Conservation (phyloP, 2,329 filamentous ascomycete genomes). For the Fusarium chuoi region DNA sequence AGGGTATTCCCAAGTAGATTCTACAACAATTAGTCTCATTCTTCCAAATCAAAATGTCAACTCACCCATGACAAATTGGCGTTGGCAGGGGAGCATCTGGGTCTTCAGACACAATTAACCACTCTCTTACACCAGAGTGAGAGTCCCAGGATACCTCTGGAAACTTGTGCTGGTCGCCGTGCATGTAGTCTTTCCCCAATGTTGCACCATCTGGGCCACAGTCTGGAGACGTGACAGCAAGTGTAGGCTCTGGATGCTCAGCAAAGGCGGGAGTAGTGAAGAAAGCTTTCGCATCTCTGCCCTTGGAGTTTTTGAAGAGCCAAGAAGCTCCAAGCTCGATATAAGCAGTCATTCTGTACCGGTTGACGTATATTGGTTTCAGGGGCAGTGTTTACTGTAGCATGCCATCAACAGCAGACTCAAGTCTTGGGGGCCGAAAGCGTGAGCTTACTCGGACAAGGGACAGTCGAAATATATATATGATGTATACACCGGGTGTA, state of each 20-base stretch:
- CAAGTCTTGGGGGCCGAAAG: background rate
- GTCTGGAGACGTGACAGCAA: slow-evolving; percentile 53
- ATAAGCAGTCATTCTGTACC: slow-evolving; percentile 41
- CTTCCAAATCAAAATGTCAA: background rate
- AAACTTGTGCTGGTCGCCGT: slow-evolving; percentile 52
- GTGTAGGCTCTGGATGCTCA: slow-evolving; percentile 48
- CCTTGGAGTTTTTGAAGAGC: slow-evolving; percentile 52
- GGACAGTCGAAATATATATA: background rate
- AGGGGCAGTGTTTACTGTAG: background rate
- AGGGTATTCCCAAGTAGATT: slow-evolving; percentile 39
- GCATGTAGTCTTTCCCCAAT: slow-evolving; percentile 52
- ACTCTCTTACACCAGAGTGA: slow-evolving; percentile 53
- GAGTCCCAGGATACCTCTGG: slow-evolving; percentile 55
- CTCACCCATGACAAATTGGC: slow-evolving; percentile 58
- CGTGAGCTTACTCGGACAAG: background rate
- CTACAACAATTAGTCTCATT: slow-evolving; percentile 7
- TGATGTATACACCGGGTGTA: background rate
- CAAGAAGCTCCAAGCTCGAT: slow-evolving; percentile 52
- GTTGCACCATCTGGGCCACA: slow-evolving; percentile 51
- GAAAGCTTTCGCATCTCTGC: slow-evolving; percentile 53
- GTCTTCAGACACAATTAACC: slow-evolving; percentile 59
- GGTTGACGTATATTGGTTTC: background rate
- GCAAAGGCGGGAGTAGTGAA: slow-evolving; percentile 50
- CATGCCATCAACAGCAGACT: background rate
- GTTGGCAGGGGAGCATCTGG: slow-evolving; percentile 58